These are phyloP conservation scores for Penicillium mononematosum DNA, from an alignment of 495 filamentous ascomycete genomes.

Conservation along the genomic window DNA sequence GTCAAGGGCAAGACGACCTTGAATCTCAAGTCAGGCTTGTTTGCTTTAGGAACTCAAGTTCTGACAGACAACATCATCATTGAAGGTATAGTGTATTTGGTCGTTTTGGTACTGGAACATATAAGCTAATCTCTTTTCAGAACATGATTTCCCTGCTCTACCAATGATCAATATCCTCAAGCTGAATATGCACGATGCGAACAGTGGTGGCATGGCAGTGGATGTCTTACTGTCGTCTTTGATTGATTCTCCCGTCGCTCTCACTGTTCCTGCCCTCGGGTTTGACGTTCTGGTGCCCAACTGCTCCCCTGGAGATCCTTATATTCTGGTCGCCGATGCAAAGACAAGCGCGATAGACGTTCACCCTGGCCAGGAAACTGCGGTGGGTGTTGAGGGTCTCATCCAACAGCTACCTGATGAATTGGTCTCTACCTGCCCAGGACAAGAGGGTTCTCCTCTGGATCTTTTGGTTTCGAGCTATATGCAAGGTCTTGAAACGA, in stretches of 20 bases:
- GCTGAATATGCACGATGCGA: conserved; percentile 71
- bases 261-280: conserved; percentile 72
- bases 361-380: conserved; percentile 59
- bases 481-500: conserved; percentile 72
- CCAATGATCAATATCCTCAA: conserved; percentile 75
- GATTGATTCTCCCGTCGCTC: conserved; percentile 71
- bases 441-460: conserved; percentile 73
- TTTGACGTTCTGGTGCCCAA: conserved; percentile 83
- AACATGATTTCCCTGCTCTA: conserved; percentile 66
- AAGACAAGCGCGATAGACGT: conserved; percentile 63
- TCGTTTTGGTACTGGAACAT: not conserved
- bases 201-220: conserved; percentile 65
- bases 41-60: conserved; percentile 70
- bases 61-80: conserved; percentile 70
- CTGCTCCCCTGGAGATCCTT: conserved; percentile 60
- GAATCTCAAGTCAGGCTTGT: conserved; percentile 70
- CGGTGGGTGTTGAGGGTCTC: conserved; percentile 65
- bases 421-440: conserved; percentile 69
- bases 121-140: conserved; percentile 34
- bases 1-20: conserved; percentile 70
- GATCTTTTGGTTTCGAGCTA: conserved; percentile 81
- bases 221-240: conserved; percentile 67
- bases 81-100: conserved; percentile 65
- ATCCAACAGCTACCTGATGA: conserved; percentile 68
- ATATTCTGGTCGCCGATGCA: conserved; percentile 75